Base-by-base conservation (phyloP, 257 asterid species). In the Primulina tabacum region DNA sequence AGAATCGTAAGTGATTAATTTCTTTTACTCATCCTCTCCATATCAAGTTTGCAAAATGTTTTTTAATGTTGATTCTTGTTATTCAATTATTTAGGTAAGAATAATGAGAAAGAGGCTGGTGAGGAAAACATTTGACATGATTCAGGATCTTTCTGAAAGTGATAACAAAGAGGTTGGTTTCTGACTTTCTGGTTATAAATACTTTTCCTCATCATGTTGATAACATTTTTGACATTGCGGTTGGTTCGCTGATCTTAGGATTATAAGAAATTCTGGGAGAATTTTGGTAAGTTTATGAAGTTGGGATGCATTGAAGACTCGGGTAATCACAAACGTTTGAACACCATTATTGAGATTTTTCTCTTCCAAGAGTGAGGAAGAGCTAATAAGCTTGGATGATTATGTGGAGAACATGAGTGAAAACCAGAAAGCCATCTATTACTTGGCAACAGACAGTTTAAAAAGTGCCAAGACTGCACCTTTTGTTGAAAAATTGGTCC, bases 261-360 rank as follows among this genome's bases (percentile, higher is more conserved):
- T 80, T 94, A 91, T 84, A 92, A 94, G 68, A 94, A 93, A 26
- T 90, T 94, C 76, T 94, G 99, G 99, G 99, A 94, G 82, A 94
- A 94, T 75, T 94, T 94, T 2, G 99, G 99, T 1, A 94, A 88
- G 76, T 92, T 91, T 80, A 59, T 93, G 79, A 89, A 94, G 81
- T 65, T 94, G 86, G 98, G 99, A 43, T 94, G 99, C 74, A 88
- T 93, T 55, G 99, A 93, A 80, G 99, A 93, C 87, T 77, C 95
- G 53, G 99, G 97, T 40, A 93, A 94, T 69, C 97, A 91, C 94
- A 92, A 94, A 84, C 69, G 89, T 60, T 84, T 94, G 32, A 84
- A 84, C 94, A 18, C 96, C 99, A 17, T 67, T 94, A 60, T 75
- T 94, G 84, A 86, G 98, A 71, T 94, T 94, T 80, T 82, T 83